These are phyloP conservation scores for Fusarium equiseti DNA, from an alignment of 2,329 filamentous ascomycete genomes.

Conservation along the genomic window DNA sequence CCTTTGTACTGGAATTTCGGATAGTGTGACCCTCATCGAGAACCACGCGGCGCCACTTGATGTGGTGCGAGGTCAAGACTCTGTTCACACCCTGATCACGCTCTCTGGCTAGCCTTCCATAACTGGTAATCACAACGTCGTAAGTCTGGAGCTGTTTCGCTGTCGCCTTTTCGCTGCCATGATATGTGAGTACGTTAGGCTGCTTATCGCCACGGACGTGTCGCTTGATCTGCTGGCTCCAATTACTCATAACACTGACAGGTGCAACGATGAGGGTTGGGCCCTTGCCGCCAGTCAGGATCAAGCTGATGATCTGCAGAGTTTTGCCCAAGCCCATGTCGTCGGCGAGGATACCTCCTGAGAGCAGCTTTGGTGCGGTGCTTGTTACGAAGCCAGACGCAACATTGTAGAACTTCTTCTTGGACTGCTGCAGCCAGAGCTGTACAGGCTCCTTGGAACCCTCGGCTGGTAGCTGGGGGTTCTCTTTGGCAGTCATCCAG, in stretches of 20 bases:
- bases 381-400: constrained; percentile 69
- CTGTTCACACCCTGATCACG: constrained; percentile 61
- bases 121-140: constrained; percentile 86
- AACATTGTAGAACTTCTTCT: constrained; percentile 71
- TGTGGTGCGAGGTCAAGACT: constrained; percentile 51
- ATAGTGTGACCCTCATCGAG: constrained; percentile 88
- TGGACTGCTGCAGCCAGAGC: constrained; percentile 75
- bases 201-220: constrained; percentile 75
- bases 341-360: constrained; percentile 85
- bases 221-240: constrained; percentile 80
- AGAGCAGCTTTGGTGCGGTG: constrained; percentile 72
- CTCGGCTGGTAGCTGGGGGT: constrained; percentile 70
- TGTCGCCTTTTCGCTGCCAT: constrained; percentile 72
- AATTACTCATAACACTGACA: constrained; percentile 90
- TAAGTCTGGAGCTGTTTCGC: constrained; percentile 71
- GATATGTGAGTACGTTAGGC: constrained; percentile 79
- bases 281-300: constrained; percentile 69
- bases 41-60: constrained; percentile 82
- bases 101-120: constrained; percentile 79
- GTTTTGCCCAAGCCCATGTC: constrained; percentile 96
- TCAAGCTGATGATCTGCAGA: constrained; percentile 83
- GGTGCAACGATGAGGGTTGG: constrained; percentile 85
- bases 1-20: constrained; percentile 80
- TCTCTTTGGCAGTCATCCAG: constrained; percentile 85
- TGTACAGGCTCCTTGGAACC: constrained; percentile 74